These are phyloP conservation scores for Cladophialophora chaetospira DNA, from an alignment of 2,329 filamentous ascomycete genomes.

Conservation along the genomic window DNA sequence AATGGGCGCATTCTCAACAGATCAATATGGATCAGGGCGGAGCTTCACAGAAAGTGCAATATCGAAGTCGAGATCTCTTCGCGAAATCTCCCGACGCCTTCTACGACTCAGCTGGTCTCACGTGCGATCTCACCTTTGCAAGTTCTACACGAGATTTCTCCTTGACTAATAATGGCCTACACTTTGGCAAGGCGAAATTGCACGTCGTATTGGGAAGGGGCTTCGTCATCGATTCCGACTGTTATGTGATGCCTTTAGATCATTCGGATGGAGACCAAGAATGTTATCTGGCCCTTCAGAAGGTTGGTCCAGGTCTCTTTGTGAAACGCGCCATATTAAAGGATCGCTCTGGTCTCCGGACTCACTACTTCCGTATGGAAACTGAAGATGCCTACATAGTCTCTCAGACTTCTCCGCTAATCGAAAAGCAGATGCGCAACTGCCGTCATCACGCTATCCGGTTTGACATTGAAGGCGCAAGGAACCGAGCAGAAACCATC, in stretches of 20 bases:
- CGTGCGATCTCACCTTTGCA: background rate
- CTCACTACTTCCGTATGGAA: background rate
- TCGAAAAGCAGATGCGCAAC: background rate
- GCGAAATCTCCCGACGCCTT: background rate
- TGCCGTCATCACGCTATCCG: background rate
- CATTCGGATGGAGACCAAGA: rapidly evolving
- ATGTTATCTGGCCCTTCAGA: background rate
- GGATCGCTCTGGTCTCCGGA: no score
- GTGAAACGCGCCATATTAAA: background rate
- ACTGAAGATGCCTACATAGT: background rate
- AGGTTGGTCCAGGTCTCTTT: background rate
- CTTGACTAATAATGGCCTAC: background rate
- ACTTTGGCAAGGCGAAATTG: background rate
- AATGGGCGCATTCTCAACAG: no score
- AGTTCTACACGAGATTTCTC: background rate
- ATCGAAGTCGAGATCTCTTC: background rate
- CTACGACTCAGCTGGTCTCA: background rate
- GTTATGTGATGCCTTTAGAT: background rate
- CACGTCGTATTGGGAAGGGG: background rate
- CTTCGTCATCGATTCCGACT: background rate
- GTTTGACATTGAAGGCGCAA: background rate
- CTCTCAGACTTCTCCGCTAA: background rate
- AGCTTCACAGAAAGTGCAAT: no score
- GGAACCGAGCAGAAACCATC: background rate
- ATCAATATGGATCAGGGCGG: no score